phyloP scores from a whole-genome alignment of 257 asterid species.

The Cruciata laevipes region DNA sequence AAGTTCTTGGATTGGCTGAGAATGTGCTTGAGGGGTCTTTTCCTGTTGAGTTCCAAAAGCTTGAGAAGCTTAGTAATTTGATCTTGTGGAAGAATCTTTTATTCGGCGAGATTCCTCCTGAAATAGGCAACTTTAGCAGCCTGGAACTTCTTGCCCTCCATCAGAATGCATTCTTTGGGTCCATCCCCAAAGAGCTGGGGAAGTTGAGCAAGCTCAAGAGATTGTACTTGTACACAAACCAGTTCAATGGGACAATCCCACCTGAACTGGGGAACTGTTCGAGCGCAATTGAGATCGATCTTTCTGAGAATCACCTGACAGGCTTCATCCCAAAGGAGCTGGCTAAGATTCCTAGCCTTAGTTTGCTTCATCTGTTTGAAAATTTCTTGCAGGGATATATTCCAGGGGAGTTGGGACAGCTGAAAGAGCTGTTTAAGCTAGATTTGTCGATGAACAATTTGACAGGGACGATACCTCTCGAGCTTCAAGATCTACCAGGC shows the following conservation, averaged over 20 bases:
- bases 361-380: background rate
- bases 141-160: background rate
- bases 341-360: background rate
- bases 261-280: background rate
- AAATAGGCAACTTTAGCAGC: background rate
- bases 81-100: background rate
- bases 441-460: background rate
- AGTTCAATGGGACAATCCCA: background rate
- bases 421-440: background rate
- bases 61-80: background rate
- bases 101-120: background rate
- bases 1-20: background rate
- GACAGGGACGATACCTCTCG: background rate
- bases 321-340: background rate
- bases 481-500: background rate
- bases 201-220: background rate
- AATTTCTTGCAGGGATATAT: background rate
- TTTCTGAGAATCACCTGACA: background rate
- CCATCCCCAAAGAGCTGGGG: background rate
- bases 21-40: background rate
- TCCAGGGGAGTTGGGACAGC: background rate
- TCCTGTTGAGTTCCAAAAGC: background rate
- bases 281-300: background rate
- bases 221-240: background rate
- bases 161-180: background rate